Evolutionary conservation across 2,329 filamentous ascomycete species (phyloP), one percentile per base, ranked within the genome.

Genomic region (Venturia oleaginea): DNA sequence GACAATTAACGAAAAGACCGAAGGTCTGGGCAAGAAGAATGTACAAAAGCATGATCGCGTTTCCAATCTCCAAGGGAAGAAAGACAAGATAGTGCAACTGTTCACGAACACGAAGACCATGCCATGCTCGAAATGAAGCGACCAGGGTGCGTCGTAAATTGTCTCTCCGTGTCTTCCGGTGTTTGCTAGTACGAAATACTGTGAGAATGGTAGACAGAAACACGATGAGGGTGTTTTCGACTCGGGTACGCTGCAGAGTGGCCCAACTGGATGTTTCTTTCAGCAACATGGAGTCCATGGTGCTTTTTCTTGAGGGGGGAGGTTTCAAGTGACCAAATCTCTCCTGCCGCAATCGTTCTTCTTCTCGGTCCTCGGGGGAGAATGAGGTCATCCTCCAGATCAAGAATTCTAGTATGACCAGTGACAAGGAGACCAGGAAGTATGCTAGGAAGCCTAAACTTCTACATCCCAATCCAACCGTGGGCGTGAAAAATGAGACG

Each of bases 401-500:
- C 32, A 64, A 6, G n/a, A 66, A 61, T 32, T 66, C 65, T 19
- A 59, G 1, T 17, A 64, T n/a, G 6, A 66, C 32, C 11, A 66
- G 42, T 4, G n/a, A 22, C 7, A 59, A 3, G 11, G 65, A n/a
- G 13, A 42, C 24, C 10, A 65, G 13, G 22, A 24, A n/a, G 32
- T 60, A 66, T 15, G 54, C 27, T 8, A 66, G 30, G 24, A 61
- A 66, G 0, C 65, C 65, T 8, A 22, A 27, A 30, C 62, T 66
- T 24, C 65, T 34, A 32, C 65, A 66, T 27, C 60, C 61, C 4
- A 66, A 37, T 1, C 65, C 65, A 6, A 66, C 62, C n/a, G 65
- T 66, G 24, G 65, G 65, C 13, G 65, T 66, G 34, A 59, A 66
- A 34, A n/a, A 66, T 15, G 62, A 64, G 8, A 66, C 27, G 30